These are phyloP conservation scores for Mycena metata DNA, from an alignment of 768 basidiomycete species.

Conservation along the genomic window DNA sequence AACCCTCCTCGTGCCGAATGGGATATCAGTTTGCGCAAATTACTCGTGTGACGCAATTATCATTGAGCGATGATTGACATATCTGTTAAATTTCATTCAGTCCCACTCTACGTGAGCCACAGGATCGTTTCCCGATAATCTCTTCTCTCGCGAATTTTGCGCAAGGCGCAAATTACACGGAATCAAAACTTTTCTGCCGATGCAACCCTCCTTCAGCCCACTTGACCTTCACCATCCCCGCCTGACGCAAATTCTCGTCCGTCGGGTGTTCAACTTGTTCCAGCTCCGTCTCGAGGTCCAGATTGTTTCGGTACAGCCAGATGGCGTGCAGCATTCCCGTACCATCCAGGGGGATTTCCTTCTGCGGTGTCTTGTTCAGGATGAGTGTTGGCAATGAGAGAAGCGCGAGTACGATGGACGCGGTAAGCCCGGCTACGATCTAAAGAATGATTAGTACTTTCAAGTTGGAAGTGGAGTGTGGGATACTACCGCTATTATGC, in stretches of 20 bases:
- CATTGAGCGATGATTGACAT: too few relatives aligned
- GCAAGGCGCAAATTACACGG: too few relatives aligned
- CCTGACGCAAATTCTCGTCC: background rate
- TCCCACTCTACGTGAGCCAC: too few relatives aligned
- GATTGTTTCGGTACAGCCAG: constrained; percentile 3
- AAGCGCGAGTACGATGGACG: background rate
- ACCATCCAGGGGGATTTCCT: background rate
- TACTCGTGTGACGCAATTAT: too few relatives aligned
- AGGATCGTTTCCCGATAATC: too few relatives aligned
- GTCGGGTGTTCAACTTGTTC: constrained; percentile 1
- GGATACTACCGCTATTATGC: constrained; percentile 3
- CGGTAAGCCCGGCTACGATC: background rate
- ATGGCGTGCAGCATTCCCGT: constrained; percentile 3
- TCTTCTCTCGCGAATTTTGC: too few relatives aligned
- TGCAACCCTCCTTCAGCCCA: too few relatives aligned
- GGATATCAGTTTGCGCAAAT: too few relatives aligned
- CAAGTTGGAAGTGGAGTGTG: background rate
- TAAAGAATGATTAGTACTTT: background rate
- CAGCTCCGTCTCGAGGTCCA: background rate
- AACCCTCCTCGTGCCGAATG: too few relatives aligned
- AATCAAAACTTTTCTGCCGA: too few relatives aligned
- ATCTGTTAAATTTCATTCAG: too few relatives aligned
- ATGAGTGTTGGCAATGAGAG: constrained; percentile 5
- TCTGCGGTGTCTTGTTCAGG: background rate
- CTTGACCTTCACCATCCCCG: background rate